A percentile compares a stretch with the other conserved stretches of the same genome.
phyloP scores from a whole-genome alignment of 768 basidiomycete species.

The Sporobolomyces pararoseus region DNA sequence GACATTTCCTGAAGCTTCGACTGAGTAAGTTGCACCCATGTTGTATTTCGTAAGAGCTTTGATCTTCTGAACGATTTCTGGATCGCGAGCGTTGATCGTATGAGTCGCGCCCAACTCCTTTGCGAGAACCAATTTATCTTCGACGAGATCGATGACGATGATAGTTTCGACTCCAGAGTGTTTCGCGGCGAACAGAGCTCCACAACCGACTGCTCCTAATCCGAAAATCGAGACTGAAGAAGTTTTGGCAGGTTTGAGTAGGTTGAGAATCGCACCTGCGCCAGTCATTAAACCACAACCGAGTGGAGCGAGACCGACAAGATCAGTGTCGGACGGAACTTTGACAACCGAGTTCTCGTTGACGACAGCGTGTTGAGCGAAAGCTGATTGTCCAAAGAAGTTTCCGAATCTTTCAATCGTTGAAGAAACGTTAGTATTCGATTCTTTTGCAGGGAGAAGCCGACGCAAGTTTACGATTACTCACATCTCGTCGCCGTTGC shows the following conservation, averaged over 20 bases:
- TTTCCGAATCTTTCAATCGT: slow-evolving; percentile 27
- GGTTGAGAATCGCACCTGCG: slow-evolving; percentile 33
- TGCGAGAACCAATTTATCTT: slow-evolving; percentile 31
- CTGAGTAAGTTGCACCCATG: slow-evolving; percentile 33
- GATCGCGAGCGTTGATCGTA: slow-evolving; percentile 32
- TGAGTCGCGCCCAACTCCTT: slow-evolving; percentile 42
- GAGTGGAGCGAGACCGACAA: slow-evolving; percentile 31
- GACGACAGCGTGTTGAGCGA: slow-evolving; percentile 40
- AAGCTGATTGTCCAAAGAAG: slow-evolving; percentile 43
- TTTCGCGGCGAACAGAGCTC: slow-evolving; percentile 40
- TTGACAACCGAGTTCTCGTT: slow-evolving; percentile 38
- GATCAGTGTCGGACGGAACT: slow-evolving; percentile 33
- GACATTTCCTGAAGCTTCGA: slow-evolving; percentile 40
- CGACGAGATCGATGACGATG: slow-evolving; percentile 42
- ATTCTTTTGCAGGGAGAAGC: too few relatives aligned
- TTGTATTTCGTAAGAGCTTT: slow-evolving; percentile 25
- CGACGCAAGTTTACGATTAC: background rate
- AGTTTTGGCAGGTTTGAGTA: slow-evolving; percentile 22
- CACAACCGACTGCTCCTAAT: slow-evolving; percentile 41
- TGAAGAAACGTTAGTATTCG: background rate
- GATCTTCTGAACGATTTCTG: slow-evolving; percentile 31
- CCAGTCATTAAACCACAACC: slow-evolving; percentile 44
- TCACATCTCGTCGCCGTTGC: slow-evolving; percentile 24
- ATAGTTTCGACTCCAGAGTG: slow-evolving; percentile 31
- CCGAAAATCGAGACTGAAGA: slow-evolving; percentile 40